Conservation (phyloP, 345 rosid species). For the Citropsis articulata region DNA sequence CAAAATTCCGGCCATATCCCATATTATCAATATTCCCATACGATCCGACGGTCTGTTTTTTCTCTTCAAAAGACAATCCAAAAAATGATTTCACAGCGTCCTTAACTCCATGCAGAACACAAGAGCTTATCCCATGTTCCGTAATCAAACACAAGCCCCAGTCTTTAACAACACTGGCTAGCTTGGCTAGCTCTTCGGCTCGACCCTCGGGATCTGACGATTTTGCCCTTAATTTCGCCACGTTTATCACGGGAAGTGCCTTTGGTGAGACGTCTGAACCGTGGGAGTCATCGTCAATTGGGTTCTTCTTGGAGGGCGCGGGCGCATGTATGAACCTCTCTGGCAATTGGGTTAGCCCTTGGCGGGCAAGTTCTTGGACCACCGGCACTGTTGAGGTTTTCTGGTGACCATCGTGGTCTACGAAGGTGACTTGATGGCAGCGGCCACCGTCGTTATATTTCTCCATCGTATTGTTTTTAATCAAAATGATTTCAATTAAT, state of each 20-base stretch:
- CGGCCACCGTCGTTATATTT: not conserved
- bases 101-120: conserved; percentile 8
- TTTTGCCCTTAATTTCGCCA: not conserved
- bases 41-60: no score
- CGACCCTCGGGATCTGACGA: not conserved
- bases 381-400: conserved; percentile 11
- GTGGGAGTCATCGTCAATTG: not conserved
- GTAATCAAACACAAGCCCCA: conserved; percentile 16
- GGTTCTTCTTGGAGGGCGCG: not conserved
- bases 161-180: conserved; percentile 9
- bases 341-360: conserved; percentile 1
- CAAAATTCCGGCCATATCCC: conserved; percentile 11
- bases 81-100: conserved; percentile 23
- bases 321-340: not conserved
- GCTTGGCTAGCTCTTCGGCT: conserved; percentile 20
- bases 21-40: no score
- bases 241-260: not conserved
- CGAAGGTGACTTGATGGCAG: conserved; percentile 9
- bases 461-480: not conserved
- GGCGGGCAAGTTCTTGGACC: conserved; percentile 20
- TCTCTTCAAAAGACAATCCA: not conserved
- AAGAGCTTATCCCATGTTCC: conserved; percentile 7
- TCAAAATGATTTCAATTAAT: no score
- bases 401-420: not conserved
- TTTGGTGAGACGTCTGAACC: not conserved